Percentiles rank a stretch among this genome's conserved stretches.
phyloP scores from a whole-genome alignment of 768 basidiomycete species.

The Mycena kentingensis region DNA sequence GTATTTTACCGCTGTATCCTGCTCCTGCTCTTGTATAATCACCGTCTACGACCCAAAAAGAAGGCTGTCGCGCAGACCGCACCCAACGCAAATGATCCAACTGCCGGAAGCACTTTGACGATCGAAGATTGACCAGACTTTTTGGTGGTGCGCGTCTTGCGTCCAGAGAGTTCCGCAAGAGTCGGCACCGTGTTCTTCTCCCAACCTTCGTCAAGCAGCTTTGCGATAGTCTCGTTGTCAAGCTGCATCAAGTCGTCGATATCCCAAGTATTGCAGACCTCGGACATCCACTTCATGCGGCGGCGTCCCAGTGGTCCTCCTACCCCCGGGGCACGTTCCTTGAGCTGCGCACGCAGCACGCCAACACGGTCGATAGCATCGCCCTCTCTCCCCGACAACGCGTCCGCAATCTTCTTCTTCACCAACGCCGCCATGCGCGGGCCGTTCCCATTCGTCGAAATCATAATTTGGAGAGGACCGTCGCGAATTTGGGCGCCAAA shows the following conservation, averaged over 20 bases:
- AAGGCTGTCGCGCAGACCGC: slow-evolving; percentile 38
- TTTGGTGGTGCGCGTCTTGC: not conserved
- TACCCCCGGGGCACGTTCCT: slow-evolving; percentile 79
- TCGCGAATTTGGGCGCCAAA: slow-evolving; percentile 92
- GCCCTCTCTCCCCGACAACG: slow-evolving; percentile 73
- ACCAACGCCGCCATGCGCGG: slow-evolving; percentile 90
- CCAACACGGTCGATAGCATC: slow-evolving; percentile 82
- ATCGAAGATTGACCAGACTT: not conserved
- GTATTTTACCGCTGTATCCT: slow-evolving; percentile 1
- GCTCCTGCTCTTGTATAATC: slow-evolving; percentile 12
- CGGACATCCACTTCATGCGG: slow-evolving; percentile 92
- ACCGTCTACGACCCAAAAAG: slow-evolving; percentile 34
- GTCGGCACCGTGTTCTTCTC: slow-evolving; percentile 57
- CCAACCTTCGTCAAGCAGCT: slow-evolving; percentile 85
- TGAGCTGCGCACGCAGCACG: slow-evolving; percentile 65
- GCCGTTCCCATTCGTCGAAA: slow-evolving; percentile 92
- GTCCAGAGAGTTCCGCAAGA: slow-evolving; percentile 43
- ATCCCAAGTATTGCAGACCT: slow-evolving; percentile 82
- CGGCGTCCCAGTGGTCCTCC: slow-evolving; percentile 75
- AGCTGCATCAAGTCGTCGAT: slow-evolving; percentile 77
- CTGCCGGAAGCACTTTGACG: slow-evolving; percentile 29
- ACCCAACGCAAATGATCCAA: slow-evolving; percentile 46
- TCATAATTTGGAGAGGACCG: slow-evolving; percentile 92
- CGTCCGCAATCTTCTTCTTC: slow-evolving; percentile 61
- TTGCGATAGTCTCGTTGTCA: slow-evolving; percentile 64